Conservation (phyloP, 2,329 filamentous ascomycete species). For the Colletotrichum simmondsii region DNA sequence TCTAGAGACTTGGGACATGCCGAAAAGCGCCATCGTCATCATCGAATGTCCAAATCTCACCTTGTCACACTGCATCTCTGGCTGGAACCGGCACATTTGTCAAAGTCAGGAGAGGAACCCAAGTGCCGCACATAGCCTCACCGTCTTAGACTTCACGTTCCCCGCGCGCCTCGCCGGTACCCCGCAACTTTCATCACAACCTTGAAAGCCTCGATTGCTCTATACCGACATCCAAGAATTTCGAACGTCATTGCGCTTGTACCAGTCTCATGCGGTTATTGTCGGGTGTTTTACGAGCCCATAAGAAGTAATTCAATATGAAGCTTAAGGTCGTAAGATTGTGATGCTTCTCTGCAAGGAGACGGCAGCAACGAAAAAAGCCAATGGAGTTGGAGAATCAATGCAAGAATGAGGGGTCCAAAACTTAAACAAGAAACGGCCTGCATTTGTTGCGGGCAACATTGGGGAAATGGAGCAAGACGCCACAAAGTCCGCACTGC, state of each 20-base stretch:
- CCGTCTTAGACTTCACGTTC: constrained; percentile 26
- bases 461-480: neutral
- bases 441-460: neutral
- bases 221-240: neutral
- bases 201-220: neutral
- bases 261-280: neutral
- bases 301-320: constrained; percentile 2
- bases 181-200: constrained; percentile 31
- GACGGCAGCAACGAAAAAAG: neutral
- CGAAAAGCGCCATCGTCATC: constrained; percentile 15
- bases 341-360: neutral
- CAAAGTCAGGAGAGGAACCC: neutral
- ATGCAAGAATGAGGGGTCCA: constrained; percentile 19
- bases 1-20: neutral
- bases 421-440: constrained; percentile 16
- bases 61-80: neutral
- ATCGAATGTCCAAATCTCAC: neutral
- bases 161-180: constrained; percentile 25
- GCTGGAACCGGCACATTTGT: neutral
- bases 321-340: neutral
- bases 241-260: neutral
- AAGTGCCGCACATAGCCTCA: neutral
- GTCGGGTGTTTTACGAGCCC: constrained; percentile 16
- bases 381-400: constrained; percentile 24
- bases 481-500: constrained; percentile 9